Evolutionary conservation across 306 rosid species (phyloP).

Genomic region (Quercus rubra): DNA sequence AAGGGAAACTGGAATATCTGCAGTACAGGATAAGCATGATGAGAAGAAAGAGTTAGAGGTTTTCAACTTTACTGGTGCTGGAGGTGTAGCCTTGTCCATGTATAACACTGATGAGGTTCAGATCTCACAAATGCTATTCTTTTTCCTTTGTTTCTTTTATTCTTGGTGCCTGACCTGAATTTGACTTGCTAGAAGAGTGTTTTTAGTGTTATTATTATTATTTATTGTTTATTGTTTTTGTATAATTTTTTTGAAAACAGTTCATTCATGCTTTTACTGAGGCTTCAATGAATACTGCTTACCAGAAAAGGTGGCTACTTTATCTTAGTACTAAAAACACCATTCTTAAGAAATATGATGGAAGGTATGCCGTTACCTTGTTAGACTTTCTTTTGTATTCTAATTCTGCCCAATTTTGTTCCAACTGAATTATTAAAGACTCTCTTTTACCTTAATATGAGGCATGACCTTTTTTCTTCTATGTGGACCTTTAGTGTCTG

Average conservation of each 20-base stretch:
- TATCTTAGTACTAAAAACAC: constrained; percentile 96
- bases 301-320: constrained; percentile 89
- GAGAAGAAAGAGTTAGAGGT: constrained; percentile 47
- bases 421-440: background rate
- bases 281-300: constrained; percentile 77
- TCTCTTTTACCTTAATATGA: background rate
- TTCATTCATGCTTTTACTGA: constrained; percentile 80
- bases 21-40: constrained; percentile 74
- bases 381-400: background rate
- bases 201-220: background rate
- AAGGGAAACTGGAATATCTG: constrained; percentile 20
- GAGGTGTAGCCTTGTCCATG: constrained; percentile 52
- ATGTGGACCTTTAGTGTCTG: background rate
- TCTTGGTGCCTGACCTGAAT: constrained; percentile 17
- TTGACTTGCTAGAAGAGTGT: constrained; percentile 1
- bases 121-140: constrained; percentile 18
- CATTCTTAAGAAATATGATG: constrained; percentile 94
- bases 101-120: constrained; percentile 66
- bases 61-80: constrained; percentile 47
- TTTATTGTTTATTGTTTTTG: too few species aligned
- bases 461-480: background rate
- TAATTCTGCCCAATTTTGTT: background rate
- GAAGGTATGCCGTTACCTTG: constrained; percentile 59
- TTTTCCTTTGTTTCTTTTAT: background rate
- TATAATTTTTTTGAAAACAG: constrained; percentile 22